Conservation (phyloP, 2,329 filamentous ascomycete species). For the Penicillium glabrum region DNA sequence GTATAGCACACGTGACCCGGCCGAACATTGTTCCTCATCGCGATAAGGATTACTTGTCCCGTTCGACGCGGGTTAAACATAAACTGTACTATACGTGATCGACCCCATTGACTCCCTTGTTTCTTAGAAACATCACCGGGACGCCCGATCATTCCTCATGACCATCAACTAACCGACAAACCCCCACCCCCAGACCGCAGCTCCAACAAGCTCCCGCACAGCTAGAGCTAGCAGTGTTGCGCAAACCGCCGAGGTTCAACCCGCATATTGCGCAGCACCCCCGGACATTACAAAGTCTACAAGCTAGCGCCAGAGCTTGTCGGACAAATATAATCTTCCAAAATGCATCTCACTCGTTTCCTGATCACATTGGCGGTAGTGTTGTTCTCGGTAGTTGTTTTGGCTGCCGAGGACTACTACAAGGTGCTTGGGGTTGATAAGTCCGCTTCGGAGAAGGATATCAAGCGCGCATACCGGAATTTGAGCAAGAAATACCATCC, state of each 20-base stretch:
- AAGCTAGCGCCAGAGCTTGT: constrained; percentile 17
- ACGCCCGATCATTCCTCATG: constrained; percentile 7
- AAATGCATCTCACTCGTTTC: constrained; percentile 37
- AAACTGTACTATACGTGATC: neutral
- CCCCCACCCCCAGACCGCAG: neutral
- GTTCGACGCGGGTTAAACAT: constrained; percentile 6
- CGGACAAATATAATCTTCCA: constrained; percentile 1
- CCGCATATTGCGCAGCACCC: neutral
- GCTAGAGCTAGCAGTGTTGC: neutral
- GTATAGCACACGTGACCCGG: constrained; percentile 21
- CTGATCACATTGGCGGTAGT: constrained; percentile 35
- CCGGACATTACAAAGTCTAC: neutral
- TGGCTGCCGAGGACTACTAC: constrained; percentile 49
- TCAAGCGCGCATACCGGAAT: constrained; percentile 89
- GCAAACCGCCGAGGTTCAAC: neutral
- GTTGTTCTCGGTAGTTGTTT: constrained; percentile 35
- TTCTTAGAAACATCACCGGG: neutral
- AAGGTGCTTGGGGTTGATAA: constrained; percentile 79
- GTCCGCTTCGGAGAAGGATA: constrained; percentile 77
- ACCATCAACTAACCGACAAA: neutral
- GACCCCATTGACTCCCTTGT: neutral
- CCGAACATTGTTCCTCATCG: constrained; percentile 20
- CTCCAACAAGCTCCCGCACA: constrained; percentile 2
- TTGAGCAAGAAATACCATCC: constrained; percentile 96
- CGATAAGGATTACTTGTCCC: constrained; percentile 22